Conservation (phyloP, 495 filamentous ascomycete species). For the Penicillium desertorum region DNA sequence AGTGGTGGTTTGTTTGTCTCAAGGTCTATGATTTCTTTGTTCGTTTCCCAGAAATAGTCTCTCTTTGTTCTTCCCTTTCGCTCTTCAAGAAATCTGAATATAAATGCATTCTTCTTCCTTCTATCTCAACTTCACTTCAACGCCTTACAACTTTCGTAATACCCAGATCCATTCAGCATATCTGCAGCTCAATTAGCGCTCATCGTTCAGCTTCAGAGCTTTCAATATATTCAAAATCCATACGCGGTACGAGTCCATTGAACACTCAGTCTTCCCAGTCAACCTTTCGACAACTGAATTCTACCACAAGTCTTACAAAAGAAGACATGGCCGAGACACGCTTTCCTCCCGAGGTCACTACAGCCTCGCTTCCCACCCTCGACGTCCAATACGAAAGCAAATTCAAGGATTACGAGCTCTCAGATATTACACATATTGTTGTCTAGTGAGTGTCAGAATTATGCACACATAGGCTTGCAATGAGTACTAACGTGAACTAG, state of each 20-base stretch:
- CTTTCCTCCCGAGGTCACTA: not conserved
- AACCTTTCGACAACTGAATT: not conserved
- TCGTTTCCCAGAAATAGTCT: not conserved
- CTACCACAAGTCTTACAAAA: not conserved
- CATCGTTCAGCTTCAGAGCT: not conserved
- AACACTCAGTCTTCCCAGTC: not conserved
- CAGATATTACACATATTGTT: not conserved
- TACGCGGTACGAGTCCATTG: not conserved
- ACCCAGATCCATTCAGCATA: no score
- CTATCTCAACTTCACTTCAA: not conserved
- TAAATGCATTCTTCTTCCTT: not conserved
- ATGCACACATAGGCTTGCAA: not conserved
- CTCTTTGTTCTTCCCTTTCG: not conserved
- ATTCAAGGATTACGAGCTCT: not conserved
- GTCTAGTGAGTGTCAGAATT: not conserved
- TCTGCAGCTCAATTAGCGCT: no score
- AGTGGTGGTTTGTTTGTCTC: not conserved
- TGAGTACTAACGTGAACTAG: not conserved
- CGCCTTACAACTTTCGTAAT: not conserved
- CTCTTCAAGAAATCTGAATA: not conserved
- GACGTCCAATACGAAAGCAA: not conserved
- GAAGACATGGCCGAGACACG: not conserved
- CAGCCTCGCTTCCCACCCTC: not conserved
- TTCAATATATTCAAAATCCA: not conserved
- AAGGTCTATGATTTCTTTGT: not conserved